Base-by-base conservation (phyloP, 495 filamentous ascomycete species). In the Tuber borchii region DNA sequence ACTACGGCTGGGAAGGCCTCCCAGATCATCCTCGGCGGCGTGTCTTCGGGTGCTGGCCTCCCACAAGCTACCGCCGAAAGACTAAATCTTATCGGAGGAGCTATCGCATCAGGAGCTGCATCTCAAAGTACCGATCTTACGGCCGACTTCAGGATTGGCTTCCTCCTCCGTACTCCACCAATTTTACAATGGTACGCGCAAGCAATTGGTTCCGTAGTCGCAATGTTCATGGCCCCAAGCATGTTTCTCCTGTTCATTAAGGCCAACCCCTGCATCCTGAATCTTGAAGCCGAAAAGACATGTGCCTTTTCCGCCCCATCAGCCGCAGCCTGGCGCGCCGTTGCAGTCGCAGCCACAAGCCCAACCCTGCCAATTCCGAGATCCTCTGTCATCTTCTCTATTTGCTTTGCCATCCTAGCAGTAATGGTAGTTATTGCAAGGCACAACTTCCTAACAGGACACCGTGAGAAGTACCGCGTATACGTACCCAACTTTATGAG, bases 401-500 rank as follows among this genome's bases (percentile, higher is more conserved):
- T 87, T 34, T 82, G 84, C 45, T 79, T 85, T 0, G 86, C 85
- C 37, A 69, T 75, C 12, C 83, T 75, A 42, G 84, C 85, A 26
- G 78, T 84, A 20, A 34, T 78, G 16, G 81, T 85, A 73, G 88
- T 88, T 12, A 39, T 90, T 42, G 51, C 91, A 78, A 85, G 89
- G 69, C 88, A 90, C 84, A 89, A 87, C 83, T 89, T 85, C 76
- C 86, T 90, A 45, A 85, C 85, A 34, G 87, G 88, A 43, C 74
- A 82, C 44, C 85, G 85, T n/a, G 88, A 86, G 75, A 89, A 88
- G 84, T 87, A 87, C 76, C 86, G 88, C 69, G 80, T 83, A 48
- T 92, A 87, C 75, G 86, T 90, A 31, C 90, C 90, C 69, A 92
- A 91, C 86, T 90, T 90, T 87, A 89, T 90, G 81, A 89, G 88